Percentiles rank a stretch among this genome's conserved stretches.
Conservation (phyloP, 768 basidiomycete species). For the Termitomyces sp. region DNA sequence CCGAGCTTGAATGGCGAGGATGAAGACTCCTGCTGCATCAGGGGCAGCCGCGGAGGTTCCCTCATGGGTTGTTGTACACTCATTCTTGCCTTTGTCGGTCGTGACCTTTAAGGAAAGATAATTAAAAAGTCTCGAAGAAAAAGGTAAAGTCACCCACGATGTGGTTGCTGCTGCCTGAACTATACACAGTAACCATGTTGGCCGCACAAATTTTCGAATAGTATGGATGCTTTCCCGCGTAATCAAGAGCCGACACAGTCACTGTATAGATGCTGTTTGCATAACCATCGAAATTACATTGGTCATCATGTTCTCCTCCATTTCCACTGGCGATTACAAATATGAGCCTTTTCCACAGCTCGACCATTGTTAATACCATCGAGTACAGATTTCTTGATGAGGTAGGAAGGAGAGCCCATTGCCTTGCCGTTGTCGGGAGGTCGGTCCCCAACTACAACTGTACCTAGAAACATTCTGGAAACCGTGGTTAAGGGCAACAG, state of each 20-base stretch:
- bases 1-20: conserved; percentile 84
- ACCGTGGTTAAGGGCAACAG: conserved; percentile 88
- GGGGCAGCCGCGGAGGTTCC: conserved; percentile 99
- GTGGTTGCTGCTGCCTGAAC: conserved; percentile 85
- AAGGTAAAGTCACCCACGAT: conserved; percentile 59
- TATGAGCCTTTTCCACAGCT: conserved; percentile 82
- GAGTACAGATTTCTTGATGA: conserved; percentile 89
- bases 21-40: conserved; percentile 86
- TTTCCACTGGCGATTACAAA: conserved; percentile 98
- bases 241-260: conserved; percentile 92
- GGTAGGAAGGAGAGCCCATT: conserved; percentile 89
- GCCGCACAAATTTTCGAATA: conserved; percentile 97
- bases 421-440: conserved; percentile 91
- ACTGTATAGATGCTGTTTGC: conserved; percentile 97
- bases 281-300: conserved; percentile 99
- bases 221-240: conserved; percentile 87
- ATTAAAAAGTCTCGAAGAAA: conserved; percentile 6
- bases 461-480: conserved; percentile 89
- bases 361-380: conserved; percentile 92
- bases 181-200: conserved; percentile 92
- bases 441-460: conserved; percentile 98
- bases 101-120: conserved; percentile 58
- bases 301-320: conserved; percentile 84
- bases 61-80: conserved; percentile 79
- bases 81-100: conserved; percentile 83